Percentiles rank a stretch among this genome's conserved stretches.
These are phyloP conservation scores for Apiospora malaysiana DNA, from an alignment of 2,329 filamentous ascomycete genomes.

Conservation along the genomic window DNA sequence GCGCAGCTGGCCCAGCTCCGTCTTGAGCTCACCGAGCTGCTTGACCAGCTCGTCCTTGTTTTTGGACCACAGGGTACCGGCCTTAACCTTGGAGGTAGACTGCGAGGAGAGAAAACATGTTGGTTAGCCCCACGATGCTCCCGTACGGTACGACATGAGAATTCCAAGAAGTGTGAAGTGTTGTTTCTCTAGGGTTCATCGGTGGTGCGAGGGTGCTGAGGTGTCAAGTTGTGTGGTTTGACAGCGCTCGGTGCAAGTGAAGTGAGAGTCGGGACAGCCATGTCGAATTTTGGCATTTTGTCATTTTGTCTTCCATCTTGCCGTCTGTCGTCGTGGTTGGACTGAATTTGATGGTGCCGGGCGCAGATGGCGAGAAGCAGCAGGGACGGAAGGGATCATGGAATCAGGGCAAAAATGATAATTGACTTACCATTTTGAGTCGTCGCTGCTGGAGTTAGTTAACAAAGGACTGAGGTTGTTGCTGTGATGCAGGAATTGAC, in stretches of 20 bases:
- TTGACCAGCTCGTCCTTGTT: slow-evolving; percentile 98
- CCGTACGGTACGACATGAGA: background rate
- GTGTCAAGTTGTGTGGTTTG: slow-evolving; percentile 4
- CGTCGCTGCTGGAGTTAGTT: slow-evolving; percentile 32
- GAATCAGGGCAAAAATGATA: slow-evolving; percentile 10
- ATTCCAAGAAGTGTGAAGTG: no score
- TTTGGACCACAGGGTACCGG: slow-evolving; percentile 97
- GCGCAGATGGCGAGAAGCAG: background rate
- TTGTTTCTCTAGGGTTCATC: slow-evolving; percentile 1
- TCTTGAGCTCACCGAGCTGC: slow-evolving; percentile 94
- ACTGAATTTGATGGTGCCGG: background rate
- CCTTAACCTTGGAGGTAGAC: slow-evolving; percentile 81
- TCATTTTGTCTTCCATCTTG: background rate
- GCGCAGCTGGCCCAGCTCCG: slow-evolving; percentile 93
- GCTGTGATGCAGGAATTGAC: slow-evolving; percentile 32
- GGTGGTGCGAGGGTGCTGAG: background rate
- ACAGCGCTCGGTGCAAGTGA: background rate
- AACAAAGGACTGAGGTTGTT: slow-evolving; percentile 26
- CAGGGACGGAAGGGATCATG: background rate
- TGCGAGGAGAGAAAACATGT: slow-evolving; percentile 38
- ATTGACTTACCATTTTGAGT: slow-evolving; percentile 56
- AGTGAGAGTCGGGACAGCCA: background rate
- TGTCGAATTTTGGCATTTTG: background rate
- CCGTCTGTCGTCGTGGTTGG: background rate
- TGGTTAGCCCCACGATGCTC: slow-evolving; percentile 29